A percentile compares a stretch with the other conserved stretches of the same genome.
phyloP scores from a whole-genome alignment of 139 green algal genomes.

The Coelastrella sp. region DNA sequence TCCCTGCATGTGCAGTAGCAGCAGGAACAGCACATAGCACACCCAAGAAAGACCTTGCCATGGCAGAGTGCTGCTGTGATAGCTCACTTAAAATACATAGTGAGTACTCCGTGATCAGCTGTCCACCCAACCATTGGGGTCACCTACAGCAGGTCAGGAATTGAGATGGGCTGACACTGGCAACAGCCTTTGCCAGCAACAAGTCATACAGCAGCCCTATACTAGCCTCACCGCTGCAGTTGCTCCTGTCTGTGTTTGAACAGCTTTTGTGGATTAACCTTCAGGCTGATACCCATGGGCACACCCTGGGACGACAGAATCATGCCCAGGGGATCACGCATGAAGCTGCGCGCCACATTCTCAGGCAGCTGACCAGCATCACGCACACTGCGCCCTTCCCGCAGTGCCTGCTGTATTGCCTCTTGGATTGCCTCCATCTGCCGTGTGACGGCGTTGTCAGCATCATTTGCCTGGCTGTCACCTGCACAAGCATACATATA shows the following conservation, averaged over 20 bases:
- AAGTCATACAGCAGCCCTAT: no score
- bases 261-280: constrained; percentile 20
- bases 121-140: no score
- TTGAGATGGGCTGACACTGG: no score
- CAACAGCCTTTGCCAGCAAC: no score
- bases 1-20: neutral
- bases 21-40: neutral
- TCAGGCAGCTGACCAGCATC: constrained; percentile 31
- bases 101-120: no score
- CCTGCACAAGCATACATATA: neutral
- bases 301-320: constrained; percentile 28
- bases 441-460: neutral
- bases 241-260: neutral
- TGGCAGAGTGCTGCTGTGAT: no score
- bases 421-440: constrained; percentile 12
- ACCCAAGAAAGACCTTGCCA: neutral
- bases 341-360: constrained; percentile 12
- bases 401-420: constrained; percentile 13
- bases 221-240: neutral
- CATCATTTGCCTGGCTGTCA: neutral
- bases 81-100: no score
- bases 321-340: constrained; percentile 45
- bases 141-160: no score
- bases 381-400: neutral
- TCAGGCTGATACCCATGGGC: constrained; percentile 45